These are phyloP conservation scores for Cercospora beticola DNA, from an alignment of 2,329 filamentous ascomycete species.

Conservation along the genomic window DNA sequence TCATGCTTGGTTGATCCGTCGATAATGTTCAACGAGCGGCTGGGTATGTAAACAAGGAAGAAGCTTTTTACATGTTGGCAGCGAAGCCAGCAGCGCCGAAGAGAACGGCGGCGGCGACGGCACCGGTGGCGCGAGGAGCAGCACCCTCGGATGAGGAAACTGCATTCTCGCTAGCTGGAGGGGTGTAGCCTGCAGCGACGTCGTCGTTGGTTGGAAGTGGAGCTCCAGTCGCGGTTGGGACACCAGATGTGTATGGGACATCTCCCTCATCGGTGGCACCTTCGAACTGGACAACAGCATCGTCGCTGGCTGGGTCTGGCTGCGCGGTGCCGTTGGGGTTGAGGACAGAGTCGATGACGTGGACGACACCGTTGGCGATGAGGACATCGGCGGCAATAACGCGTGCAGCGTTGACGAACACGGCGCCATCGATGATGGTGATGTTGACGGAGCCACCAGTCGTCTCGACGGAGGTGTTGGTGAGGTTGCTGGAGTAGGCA, in stretches of 20 bases:
- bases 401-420: conserved; percentile 48
- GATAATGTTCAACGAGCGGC: neutral
- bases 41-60: neutral
- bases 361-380: conserved; percentile 48
- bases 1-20: neutral
- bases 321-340: conserved; percentile 55
- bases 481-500: conserved; percentile 51
- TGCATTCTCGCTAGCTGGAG: conserved; percentile 14
- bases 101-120: conserved; percentile 49
- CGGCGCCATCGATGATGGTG: conserved; percentile 38
- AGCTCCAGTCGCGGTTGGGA: conserved; percentile 43
- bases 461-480: conserved; percentile 41
- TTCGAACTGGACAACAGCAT: conserved; percentile 51
- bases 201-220: conserved; percentile 35
- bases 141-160: conserved; percentile 30
- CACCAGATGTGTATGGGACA: conserved; percentile 57
- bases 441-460: conserved; percentile 45
- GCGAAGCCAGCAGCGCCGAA: conserved; percentile 46
- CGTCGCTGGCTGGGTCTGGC: conserved; percentile 46
- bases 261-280: conserved; percentile 50
- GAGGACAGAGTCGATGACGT: conserved; percentile 59
- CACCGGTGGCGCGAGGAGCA: conserved; percentile 40
- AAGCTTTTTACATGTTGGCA: conserved; percentile 8
- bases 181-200: conserved; percentile 33
- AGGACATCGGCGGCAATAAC: conserved; percentile 46